Percentiles rank a stretch among this genome's conserved stretches.
Evolutionary conservation across 2,329 filamentous ascomycete genomes (phyloP).

Genomic region (Fusarium sp.): DNA sequence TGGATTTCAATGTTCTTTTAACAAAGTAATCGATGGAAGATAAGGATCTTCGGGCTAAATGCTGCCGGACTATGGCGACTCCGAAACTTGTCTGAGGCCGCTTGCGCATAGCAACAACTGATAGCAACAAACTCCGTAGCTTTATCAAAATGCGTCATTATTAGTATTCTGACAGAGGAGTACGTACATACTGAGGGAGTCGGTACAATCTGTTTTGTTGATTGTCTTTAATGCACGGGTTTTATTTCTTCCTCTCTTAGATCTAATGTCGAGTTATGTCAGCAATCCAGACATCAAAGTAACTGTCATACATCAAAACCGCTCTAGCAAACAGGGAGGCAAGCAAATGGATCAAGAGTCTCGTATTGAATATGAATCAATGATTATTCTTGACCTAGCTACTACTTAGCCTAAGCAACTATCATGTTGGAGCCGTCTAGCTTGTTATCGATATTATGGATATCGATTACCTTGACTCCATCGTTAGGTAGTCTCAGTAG

Average conservation of each 20-base stretch:
- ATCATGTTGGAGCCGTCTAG: not conserved
- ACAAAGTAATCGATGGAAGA: not conserved
- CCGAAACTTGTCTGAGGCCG: not conserved
- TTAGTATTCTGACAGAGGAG: no score
- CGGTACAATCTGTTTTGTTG: no score
- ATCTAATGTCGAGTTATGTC: not conserved
- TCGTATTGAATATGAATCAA: not conserved
- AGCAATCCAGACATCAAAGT: not conserved
- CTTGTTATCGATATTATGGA: not conserved
- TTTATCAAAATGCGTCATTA: not conserved
- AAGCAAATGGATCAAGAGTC: not conserved
- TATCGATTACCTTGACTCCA: not conserved
- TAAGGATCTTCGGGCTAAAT: conserved; percentile 4
- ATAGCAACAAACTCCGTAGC: not conserved
- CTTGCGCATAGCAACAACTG: not conserved
- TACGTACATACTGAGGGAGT: no score
- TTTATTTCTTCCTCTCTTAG: not conserved
- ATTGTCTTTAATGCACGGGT: no score
- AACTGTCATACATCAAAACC: no score
- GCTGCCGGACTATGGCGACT: not conserved
- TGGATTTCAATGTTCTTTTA: not conserved
- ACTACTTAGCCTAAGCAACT: not conserved
- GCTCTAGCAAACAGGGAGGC: not conserved
- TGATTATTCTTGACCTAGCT: not conserved
- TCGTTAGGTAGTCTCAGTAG: no score